These are phyloP conservation scores for Orbilia javanica DNA, from an alignment of 2,329 filamentous ascomycete genomes.

Conservation along the genomic window DNA sequence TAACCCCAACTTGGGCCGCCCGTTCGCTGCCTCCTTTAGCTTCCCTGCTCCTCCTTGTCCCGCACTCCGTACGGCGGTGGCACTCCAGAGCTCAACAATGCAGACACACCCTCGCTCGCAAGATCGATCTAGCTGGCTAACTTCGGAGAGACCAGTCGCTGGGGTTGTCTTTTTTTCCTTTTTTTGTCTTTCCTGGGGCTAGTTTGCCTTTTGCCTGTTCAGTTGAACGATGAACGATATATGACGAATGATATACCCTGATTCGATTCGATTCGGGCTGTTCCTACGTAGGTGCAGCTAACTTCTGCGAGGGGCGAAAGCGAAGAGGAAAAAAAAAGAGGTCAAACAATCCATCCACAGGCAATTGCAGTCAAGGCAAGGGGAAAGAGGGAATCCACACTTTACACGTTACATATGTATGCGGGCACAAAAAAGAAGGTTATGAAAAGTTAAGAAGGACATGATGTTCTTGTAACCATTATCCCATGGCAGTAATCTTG, in stretches of 20 bases:
- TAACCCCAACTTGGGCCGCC: neutral
- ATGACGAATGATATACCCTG: constrained; percentile 56
- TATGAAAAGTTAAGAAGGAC: neutral
- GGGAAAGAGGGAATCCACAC: neutral
- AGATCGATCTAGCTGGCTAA: constrained; percentile 32
- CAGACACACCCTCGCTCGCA: neutral
- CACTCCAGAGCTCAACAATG: constrained; percentile 46
- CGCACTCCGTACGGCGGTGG: constrained; percentile 27
- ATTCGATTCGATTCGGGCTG: constrained; percentile 30
- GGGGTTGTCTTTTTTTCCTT: constrained; percentile 1
- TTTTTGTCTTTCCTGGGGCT: constrained; percentile 26
- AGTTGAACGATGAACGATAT: constrained; percentile 23
- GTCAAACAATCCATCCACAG: neutral
- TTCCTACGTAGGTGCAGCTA: constrained; percentile 36
- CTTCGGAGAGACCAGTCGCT: constrained; percentile 8
- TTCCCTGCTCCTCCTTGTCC: constrained; percentile 26
- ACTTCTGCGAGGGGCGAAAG: constrained; percentile 41
- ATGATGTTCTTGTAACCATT: constrained; percentile 6
- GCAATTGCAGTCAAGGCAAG: constrained; percentile 6
- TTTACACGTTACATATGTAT: neutral
- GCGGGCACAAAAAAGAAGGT: neutral
- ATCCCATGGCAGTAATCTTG: neutral
- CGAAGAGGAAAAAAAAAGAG: constrained; percentile 1
- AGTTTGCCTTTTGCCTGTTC: constrained; percentile 48
- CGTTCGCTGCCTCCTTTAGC: constrained; percentile 27